Conservation (phyloP, 305 asterid genomes). For the Caryopteris hybrid region DNA sequence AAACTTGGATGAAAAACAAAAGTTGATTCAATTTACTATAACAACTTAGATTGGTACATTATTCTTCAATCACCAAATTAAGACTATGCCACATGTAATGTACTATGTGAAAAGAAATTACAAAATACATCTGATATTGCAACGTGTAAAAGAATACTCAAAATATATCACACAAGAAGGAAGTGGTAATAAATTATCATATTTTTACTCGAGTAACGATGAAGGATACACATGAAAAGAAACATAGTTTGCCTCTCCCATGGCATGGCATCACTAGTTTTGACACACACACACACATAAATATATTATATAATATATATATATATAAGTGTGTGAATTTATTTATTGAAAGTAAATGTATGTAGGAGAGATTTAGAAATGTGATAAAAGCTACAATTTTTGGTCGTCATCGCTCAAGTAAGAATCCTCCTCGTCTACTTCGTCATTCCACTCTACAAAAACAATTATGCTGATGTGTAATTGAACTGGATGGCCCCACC, state of each 20-base stretch:
- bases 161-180: not conserved
- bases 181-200: not conserved
- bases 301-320: no score
- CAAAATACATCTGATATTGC: no score
- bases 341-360: no score
- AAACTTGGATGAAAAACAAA: no score
- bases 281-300: no score
- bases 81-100: no score
- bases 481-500: not conserved
- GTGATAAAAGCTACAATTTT: no score
- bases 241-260: not conserved
- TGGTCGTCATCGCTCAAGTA: not conserved
- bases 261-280: not conserved
- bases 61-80: not conserved
- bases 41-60: not conserved
- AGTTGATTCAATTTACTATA: not conserved
- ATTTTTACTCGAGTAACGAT: conserved; percentile 3
- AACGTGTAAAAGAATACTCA: not conserved
- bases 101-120: no score
- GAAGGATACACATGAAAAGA: not conserved
- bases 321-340: no score
- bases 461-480: not conserved
- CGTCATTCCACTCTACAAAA: no score
- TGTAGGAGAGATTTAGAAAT: no score
- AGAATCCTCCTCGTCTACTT: no score